Percentiles rank a stretch among this genome's conserved stretches.
phyloP scores from a whole-genome alignment of 257 asterid species.

The Petrea volubilis region DNA sequence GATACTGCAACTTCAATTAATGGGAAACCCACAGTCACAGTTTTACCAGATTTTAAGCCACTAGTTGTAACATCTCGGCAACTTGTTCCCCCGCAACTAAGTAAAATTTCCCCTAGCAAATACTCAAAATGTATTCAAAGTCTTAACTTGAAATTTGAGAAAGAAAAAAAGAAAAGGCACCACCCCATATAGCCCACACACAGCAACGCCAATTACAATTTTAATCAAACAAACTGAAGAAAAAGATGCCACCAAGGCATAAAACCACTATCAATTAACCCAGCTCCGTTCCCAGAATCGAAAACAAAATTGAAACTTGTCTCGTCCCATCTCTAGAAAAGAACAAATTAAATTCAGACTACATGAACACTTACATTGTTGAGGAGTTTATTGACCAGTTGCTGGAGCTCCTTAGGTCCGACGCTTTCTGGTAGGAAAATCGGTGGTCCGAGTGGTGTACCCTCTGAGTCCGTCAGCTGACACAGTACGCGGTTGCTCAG shows the following conservation, averaged over 20 bases:
- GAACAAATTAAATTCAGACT: background rate
- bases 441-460: conserved; percentile 62
- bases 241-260: background rate
- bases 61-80: background rate
- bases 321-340: background rate
- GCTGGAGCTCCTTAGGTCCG: conserved; percentile 84
- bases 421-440: conserved; percentile 75
- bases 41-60: background rate
- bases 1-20: background rate
- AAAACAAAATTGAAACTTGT: background rate
- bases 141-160: background rate
- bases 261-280: background rate
- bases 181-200: background rate
- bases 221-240: background rate
- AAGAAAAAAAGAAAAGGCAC: background rate
- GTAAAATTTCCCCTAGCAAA: background rate
- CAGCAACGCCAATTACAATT: background rate
- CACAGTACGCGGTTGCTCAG: conserved; percentile 64
- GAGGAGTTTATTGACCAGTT: conserved; percentile 73
- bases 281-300: background rate
- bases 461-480: conserved; percentile 71
- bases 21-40: background rate
- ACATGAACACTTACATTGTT: conserved; percentile 49
- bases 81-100: background rate
- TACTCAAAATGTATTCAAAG: background rate